A percentile compares a stretch with the other conserved stretches of the same genome.
Conservation (phyloP, 257 asterid species). For the Jacaranda copaia region DNA sequence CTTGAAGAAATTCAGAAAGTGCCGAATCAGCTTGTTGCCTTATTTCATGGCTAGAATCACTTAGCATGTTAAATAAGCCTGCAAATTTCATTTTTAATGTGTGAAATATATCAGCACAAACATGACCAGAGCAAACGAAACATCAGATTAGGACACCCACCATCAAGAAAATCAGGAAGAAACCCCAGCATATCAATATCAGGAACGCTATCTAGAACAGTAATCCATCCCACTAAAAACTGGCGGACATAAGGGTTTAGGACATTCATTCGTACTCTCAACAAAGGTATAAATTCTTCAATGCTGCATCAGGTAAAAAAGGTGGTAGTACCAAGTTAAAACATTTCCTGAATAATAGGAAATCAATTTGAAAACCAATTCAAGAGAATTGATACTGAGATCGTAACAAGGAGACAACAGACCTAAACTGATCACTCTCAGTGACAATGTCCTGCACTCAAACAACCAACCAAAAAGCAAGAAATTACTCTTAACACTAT, state of each 20-base stretch:
- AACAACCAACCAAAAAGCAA: constrained; percentile 33
- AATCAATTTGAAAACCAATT: constrained; percentile 29
- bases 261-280: constrained; percentile 98
- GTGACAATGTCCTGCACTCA: constrained; percentile 94
- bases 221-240: constrained; percentile 99
- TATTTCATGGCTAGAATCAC: constrained; percentile 97
- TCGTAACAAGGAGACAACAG: constrained; percentile 36
- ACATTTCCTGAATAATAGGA: constrained; percentile 21
- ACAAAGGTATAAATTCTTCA: constrained; percentile 96
- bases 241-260: constrained; percentile 97
- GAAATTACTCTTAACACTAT: constrained; percentile 29
- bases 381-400: constrained; percentile 25
- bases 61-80: constrained; percentile 98
- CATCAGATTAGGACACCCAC: constrained; percentile 52
- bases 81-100: constrained; percentile 41
- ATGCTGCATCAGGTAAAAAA: constrained; percentile 66
- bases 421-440: constrained; percentile 99
- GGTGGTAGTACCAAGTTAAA: constrained; percentile 30
- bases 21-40: constrained; percentile 99
- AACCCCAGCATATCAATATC: constrained; percentile 99
- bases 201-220: constrained; percentile 99
- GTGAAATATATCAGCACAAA: constrained; percentile 34
- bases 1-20: constrained; percentile 98
- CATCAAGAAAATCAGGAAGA: constrained; percentile 99
- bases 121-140: constrained; percentile 28